phyloP scores from a whole-genome alignment of 352 stramenopile species.

The Phytophthora agathidicida region DNA sequence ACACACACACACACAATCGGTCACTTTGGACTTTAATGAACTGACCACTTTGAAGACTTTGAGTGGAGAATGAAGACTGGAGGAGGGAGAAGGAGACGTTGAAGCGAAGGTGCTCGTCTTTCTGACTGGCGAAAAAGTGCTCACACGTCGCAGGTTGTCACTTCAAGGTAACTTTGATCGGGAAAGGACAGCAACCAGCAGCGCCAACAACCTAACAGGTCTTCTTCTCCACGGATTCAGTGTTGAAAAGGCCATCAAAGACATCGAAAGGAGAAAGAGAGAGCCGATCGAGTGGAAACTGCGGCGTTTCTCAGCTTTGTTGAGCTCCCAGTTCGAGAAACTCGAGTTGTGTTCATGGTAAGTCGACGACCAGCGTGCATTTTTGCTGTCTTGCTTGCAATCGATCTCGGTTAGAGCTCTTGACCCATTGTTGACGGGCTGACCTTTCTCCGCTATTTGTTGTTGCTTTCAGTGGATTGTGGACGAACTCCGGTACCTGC shows the following conservation, averaged over 20 bases:
- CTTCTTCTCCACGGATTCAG: too few species aligned
- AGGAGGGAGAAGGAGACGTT: conserved; percentile 2
- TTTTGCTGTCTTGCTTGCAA: neutral
- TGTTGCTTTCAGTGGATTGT: conserved; percentile 16
- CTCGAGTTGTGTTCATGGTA: conserved; percentile 26
- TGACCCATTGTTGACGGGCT: neutral
- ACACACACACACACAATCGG: too few species aligned
- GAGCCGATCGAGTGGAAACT: conserved; percentile 1
- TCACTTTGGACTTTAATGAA: conserved; percentile 17
- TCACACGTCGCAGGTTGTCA: conserved; percentile 34
- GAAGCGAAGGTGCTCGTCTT: neutral
- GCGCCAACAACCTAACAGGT: too few species aligned
- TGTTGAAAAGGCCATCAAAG: conserved; percentile 9
- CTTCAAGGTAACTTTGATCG: conserved; percentile 14
- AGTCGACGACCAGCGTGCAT: neutral
- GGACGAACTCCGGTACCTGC: conserved; percentile 19
- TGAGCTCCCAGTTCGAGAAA: conserved; percentile 3
- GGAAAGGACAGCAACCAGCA: conserved; percentile 23
- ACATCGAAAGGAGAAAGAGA: neutral
- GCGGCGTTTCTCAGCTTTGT: neutral
- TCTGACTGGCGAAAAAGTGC: conserved; percentile 12
- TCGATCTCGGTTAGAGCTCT: neutral
- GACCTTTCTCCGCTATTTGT: conserved; percentile 15
- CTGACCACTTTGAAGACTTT: conserved; percentile 5
- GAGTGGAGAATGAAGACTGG: neutral